phyloP scores from a whole-genome alignment of 495 filamentous ascomycete genomes.

The Penicillium macrosclerotiorum region DNA sequence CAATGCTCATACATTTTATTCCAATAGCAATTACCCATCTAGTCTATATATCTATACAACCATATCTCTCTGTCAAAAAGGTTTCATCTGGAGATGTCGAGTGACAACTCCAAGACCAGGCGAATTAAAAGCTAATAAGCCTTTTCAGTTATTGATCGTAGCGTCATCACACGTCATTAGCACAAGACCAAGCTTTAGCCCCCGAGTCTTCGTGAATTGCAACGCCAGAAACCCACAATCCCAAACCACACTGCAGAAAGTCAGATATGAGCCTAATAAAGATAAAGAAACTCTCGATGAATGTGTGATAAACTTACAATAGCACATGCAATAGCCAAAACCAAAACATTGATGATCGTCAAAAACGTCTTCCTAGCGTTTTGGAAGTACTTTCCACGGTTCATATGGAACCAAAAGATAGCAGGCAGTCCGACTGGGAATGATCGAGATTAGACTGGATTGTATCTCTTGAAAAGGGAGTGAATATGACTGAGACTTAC shows the following conservation, averaged over 20 bases:
- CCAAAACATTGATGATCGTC: conserved; percentile 31
- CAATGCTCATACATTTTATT: too few species aligned
- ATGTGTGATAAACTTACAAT: conserved; percentile 32
- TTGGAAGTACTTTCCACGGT: conserved; percentile 31
- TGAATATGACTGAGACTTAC: conserved; percentile 15
- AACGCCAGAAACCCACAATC: conserved; percentile 38
- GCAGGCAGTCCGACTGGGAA: conserved; percentile 34
- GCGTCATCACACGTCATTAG: conserved; percentile 27
- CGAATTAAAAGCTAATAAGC: too few species aligned
- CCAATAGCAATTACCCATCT: too few species aligned
- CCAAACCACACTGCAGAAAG: conserved; percentile 33
- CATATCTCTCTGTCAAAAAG: too few species aligned
- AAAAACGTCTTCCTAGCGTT: conserved; percentile 28
- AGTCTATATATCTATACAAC: too few species aligned
- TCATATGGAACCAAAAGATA: conserved; percentile 44
- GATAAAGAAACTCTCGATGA: too few species aligned
- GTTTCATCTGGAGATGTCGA: too few species aligned
- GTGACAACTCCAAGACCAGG: too few species aligned
- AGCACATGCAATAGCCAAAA: conserved; percentile 32
- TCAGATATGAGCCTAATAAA: conserved; percentile 2
- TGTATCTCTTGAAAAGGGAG: background rate
- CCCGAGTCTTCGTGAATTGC: conserved; percentile 33
- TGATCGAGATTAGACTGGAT: background rate
- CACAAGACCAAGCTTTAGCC: conserved; percentile 33
- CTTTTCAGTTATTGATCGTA: too few species aligned